Evolutionary conservation across 495 filamentous ascomycete species (phyloP), one percentile per base, ranked within the genome.

Genomic region (Friedmanniomyces endolithicus): DNA sequence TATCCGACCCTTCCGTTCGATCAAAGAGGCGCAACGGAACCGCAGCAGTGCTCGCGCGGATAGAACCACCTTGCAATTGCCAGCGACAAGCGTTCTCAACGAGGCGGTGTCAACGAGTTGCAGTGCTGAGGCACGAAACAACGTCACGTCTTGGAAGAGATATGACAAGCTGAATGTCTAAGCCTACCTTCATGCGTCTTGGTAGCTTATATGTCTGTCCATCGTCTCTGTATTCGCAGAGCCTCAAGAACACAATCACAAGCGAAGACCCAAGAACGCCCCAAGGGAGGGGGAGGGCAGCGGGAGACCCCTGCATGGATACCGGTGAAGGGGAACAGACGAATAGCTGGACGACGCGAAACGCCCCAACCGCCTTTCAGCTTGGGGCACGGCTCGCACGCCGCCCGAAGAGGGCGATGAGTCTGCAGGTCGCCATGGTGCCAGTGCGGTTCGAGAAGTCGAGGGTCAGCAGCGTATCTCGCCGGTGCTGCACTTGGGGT

Each of bases 291-390:
- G 27, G 4, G 27, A n/a, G n/a, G n/a, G n/a, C n/a, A n/a, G n/a
- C n/a, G 27, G 27, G 9, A 31, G 29, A 31, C 31, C 25, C 47
- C 31, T 50, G 47, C 47, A 50, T 50, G 7, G 29, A 23, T 3
- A 50, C 47, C 47, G 47, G 23, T 50, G 24, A 50, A 35, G 24
- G 16, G 24, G 44, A n/a, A 47, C 44, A 11, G 44, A 47, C 44
- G 44, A 47, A 47, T 47, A 14, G 24, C 20, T 29, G 44, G 20
- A n/a, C n/a, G 24, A 47, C 19, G 7, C 24, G 7, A 29, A 47
- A 16, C 6, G 24, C 19, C 6, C 44, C 44, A 25, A 47, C 44
- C 17, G 44, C 24, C n/a, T 43, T 47, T 6, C 44, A 47, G 17
- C 44, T 47, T 16, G 11, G 24, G 12, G 23, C 44, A 29, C 44